A percentile compares a stretch with the other conserved stretches of the same genome.
phyloP scores from a whole-genome alignment of 306 rosid species.

The Vigna nakashimae region DNA sequence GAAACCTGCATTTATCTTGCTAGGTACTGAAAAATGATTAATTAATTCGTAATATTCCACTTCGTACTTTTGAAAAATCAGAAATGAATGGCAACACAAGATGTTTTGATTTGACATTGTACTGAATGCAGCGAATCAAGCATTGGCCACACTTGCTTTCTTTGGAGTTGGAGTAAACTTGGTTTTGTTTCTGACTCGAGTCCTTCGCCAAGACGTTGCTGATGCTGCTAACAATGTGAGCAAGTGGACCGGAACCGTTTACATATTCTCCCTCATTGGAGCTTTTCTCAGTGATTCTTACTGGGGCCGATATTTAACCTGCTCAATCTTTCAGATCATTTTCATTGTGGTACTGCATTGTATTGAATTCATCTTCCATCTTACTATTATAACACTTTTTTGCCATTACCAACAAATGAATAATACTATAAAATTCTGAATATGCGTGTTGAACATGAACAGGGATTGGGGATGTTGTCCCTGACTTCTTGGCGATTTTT shows the following conservation, averaged over 20 bases:
- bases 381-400: not conserved
- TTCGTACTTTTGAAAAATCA: not conserved
- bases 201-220: constrained; percentile 57
- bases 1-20: constrained; percentile 52
- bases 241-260: constrained; percentile 70
- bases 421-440: not conserved
- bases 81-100: not conserved
- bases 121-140: constrained; percentile 58
- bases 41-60: not conserved
- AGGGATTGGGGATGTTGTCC: constrained; percentile 64
- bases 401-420: not conserved
- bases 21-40: constrained; percentile 45
- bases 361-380: not conserved
- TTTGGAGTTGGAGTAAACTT: constrained; percentile 73
- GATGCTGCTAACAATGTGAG: constrained; percentile 64
- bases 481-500: constrained; percentile 49
- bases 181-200: constrained; percentile 65
- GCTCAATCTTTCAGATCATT: constrained; percentile 56
- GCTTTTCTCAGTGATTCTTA: constrained; percentile 73
- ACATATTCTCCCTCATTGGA: constrained; percentile 60
- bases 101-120: not conserved
- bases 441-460: not conserved
- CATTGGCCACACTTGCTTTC: constrained; percentile 68
- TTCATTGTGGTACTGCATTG: constrained; percentile 45
- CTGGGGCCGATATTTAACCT: constrained; percentile 65